Percentiles rank a stretch among this genome's conserved stretches.
Conservation (phyloP, 2,329 filamentous ascomycete species). For the Ascomycota sp. region DNA sequence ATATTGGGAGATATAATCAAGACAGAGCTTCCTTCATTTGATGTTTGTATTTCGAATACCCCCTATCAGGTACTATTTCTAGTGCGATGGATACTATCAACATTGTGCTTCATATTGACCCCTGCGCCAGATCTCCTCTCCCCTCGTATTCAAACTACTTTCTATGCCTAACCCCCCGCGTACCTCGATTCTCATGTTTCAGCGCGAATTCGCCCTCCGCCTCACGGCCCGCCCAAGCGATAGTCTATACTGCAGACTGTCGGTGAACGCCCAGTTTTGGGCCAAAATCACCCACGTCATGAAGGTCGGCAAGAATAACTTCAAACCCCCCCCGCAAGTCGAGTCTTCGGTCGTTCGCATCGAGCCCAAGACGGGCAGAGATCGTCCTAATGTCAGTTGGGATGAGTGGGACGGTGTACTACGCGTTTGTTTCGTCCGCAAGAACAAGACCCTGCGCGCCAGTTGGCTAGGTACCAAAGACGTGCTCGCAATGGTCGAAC, state of each 20-base stretch:
- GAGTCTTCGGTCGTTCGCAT: conserved; percentile 82
- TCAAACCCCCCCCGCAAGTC: conserved; percentile 82
- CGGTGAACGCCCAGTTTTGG: conserved; percentile 84
- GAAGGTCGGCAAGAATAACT: conserved; percentile 94
- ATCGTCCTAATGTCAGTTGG: conserved; percentile 70
- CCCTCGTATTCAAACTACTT: conserved; percentile 78
- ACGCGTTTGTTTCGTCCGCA: conserved; percentile 48
- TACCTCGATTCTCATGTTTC: conserved; percentile 83
- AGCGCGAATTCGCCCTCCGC: conserved; percentile 82
- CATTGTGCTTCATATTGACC: neutral
- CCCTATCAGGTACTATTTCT: conserved; percentile 34
- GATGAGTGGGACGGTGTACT: conserved; percentile 90
- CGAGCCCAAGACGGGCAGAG: conserved; percentile 60
- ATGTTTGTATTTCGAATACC: conserved; percentile 57
- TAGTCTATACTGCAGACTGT: conserved; percentile 73
- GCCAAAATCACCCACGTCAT: conserved; percentile 49
- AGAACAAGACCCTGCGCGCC: conserved; percentile 76
- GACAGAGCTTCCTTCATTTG: conserved; percentile 54
- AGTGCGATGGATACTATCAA: no score
- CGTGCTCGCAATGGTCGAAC: conserved; percentile 62
- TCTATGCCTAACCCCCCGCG: conserved; percentile 64
- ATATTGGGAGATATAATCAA: conserved; percentile 79
- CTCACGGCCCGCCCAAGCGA: conserved; percentile 78
- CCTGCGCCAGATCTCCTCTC: conserved; percentile 52
- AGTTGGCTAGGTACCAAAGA: conserved; percentile 64